Conservation (phyloP, 78 protist genomes). For the Dictyostelium citrinum region DNA sequence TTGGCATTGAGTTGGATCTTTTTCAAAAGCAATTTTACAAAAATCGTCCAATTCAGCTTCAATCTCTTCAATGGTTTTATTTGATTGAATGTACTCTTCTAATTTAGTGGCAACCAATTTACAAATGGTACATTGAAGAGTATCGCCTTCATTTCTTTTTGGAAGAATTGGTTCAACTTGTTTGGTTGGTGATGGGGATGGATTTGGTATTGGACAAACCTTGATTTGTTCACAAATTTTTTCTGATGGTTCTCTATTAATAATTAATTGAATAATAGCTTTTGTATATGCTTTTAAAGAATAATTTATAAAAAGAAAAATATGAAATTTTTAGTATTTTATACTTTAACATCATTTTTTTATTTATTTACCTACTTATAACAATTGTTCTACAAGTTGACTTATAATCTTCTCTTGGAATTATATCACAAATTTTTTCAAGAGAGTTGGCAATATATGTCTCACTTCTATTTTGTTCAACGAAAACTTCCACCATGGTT, state of each 20-base stretch:
- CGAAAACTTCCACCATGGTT: background rate
- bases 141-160: background rate
- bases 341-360: background rate
- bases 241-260: background rate
- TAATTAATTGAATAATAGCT: background rate
- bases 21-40: background rate
- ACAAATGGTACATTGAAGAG: conserved; percentile 4
- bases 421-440: background rate
- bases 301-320: background rate
- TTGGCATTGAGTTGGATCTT: background rate
- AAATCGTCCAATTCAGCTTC: background rate
- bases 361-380: background rate
- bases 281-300: background rate
- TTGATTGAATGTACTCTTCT: background rate
- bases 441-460: background rate
- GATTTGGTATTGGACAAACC: background rate
- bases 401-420: background rate
- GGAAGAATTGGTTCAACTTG: background rate
- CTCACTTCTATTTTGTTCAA: background rate
- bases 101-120: background rate
- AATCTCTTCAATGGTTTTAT: background rate
- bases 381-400: background rate
- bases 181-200: background rate
- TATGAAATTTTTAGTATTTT: background rate
- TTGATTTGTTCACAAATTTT: background rate